phyloP scores from a whole-genome alignment of 148 eudicot species.

The Cornus suecica region DNA sequence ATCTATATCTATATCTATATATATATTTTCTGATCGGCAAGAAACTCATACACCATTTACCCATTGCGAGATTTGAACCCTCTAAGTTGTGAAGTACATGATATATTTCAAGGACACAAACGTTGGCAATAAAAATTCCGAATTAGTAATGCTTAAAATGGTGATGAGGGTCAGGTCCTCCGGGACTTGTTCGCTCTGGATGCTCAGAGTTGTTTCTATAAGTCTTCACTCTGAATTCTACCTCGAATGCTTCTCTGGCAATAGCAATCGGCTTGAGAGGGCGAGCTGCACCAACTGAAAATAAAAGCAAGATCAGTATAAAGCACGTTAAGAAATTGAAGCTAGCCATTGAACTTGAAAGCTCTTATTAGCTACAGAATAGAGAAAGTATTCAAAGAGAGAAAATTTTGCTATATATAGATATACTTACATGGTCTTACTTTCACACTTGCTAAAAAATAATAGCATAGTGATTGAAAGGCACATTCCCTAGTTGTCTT shows the following conservation, averaged over 20 bases:
- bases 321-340: background rate
- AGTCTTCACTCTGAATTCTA: background rate
- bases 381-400: background rate
- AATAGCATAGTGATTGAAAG: background rate
- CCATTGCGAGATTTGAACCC: too few species aligned
- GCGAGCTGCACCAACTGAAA: background rate
- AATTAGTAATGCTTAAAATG: background rate
- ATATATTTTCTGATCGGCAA: too few species aligned
- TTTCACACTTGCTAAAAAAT: too few species aligned
- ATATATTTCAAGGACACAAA: too few species aligned
- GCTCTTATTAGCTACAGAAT: background rate
- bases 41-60: too few species aligned
- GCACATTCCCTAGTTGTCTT: background rate
- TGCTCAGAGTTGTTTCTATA: background rate
- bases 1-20: too few species aligned
- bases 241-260: background rate
- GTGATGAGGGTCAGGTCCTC: constrained; percentile 2
- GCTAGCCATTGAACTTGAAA: background rate
- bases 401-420: background rate
- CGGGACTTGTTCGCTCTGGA: background rate
- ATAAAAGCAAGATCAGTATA: background rate
- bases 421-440: background rate
- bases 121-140: background rate
- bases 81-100: too few species aligned
- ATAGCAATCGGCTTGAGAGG: background rate